These are phyloP conservation scores for Nemania bipapillata DNA, from an alignment of 2,329 filamentous ascomycete species.

Conservation along the genomic window DNA sequence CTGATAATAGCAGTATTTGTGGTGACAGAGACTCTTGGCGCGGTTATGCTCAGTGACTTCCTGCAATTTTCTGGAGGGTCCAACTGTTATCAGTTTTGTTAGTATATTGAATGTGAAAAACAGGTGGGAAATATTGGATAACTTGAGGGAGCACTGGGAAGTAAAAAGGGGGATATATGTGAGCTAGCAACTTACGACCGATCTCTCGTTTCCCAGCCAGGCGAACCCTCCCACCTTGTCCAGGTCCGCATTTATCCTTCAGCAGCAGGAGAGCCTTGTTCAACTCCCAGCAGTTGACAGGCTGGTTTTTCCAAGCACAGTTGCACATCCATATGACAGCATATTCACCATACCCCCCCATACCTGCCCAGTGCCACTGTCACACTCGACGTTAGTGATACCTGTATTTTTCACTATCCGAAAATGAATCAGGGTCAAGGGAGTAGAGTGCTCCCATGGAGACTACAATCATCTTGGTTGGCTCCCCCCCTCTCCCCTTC, in stretches of 20 bases:
- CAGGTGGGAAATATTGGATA: background rate
- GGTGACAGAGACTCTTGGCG: background rate
- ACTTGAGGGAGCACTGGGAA: background rate
- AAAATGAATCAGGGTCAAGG: background rate
- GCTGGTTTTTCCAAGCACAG: background rate
- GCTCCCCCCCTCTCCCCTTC: too few species aligned
- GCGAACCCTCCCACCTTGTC: background rate
- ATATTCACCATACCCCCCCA: background rate
- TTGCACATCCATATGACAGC: constrained; percentile 13
- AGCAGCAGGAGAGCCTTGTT: background rate
- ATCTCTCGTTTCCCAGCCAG: constrained; percentile 4
- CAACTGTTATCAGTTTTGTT: background rate
- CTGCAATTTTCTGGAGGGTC: background rate
- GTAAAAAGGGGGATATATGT: background rate
- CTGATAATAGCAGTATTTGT: constrained; percentile 3
- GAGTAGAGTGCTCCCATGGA: background rate
- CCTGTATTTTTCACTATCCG: background rate
- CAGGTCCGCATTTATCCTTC: background rate
- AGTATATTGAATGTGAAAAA: background rate
- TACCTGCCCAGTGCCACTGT: constrained; percentile 10
- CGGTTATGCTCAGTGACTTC: background rate
- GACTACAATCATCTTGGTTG: too few species aligned
- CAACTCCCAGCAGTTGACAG: constrained; percentile 19
- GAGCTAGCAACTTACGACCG: background rate
- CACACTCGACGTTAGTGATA: background rate